These are phyloP conservation scores for Kokia cookei DNA, from an alignment of 441 rosid genomes.

Conservation along the genomic window DNA sequence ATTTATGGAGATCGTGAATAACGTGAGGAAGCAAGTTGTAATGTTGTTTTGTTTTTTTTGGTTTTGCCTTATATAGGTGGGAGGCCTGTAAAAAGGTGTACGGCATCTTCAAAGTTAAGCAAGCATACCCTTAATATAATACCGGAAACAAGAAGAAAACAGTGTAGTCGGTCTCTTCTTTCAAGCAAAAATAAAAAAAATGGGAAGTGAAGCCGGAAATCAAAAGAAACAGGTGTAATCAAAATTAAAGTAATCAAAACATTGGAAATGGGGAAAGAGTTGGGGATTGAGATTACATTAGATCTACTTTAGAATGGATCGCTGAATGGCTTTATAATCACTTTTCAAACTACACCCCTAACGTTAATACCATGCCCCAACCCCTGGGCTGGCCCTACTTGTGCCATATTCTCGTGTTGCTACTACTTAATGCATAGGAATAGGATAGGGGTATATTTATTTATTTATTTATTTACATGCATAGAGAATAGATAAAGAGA, in stretches of 20 bases:
- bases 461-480: not conserved
- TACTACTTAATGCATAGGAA: no score
- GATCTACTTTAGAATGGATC: slow-evolving; percentile 42
- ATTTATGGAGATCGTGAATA: not conserved
- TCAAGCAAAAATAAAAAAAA: slow-evolving; percentile 19
- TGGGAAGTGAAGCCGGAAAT: slow-evolving; percentile 13
- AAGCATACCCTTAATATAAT: no score
- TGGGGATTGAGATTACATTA: slow-evolving; percentile 27
- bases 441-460: no score
- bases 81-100: not conserved
- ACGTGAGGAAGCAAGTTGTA: not conserved
- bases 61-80: not conserved
- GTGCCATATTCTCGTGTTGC: not conserved
- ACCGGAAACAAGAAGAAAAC: not conserved
- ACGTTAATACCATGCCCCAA: not conserved
- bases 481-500: slow-evolving; percentile 11
- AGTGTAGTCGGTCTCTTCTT: slow-evolving; percentile 38
- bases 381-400: not conserved
- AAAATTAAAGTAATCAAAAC: slow-evolving; percentile 37
- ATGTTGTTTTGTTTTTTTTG: no score
- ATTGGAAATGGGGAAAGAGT: slow-evolving; percentile 56
- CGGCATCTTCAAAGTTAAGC: not conserved
- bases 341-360: slow-evolving; percentile 27
- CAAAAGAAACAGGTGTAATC: slow-evolving; percentile 23
- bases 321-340: slow-evolving; percentile 45